These are phyloP conservation scores for Heteromeles arbutifolia DNA, from an alignment of 306 rosid genomes.

Conservation along the genomic window DNA sequence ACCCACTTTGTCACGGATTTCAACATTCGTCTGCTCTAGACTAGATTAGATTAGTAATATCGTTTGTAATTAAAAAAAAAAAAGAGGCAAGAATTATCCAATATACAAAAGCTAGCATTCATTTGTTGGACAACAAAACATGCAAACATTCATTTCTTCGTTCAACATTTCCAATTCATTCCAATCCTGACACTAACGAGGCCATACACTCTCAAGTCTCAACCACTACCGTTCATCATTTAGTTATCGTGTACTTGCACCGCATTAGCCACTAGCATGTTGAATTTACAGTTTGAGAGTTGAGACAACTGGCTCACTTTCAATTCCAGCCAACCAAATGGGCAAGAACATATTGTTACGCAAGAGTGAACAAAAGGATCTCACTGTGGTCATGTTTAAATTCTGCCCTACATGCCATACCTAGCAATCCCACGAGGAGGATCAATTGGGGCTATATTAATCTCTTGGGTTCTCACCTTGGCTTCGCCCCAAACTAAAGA, in stretches of 20 bases:
- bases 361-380: slow-evolving; percentile 25
- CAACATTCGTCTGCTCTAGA: no score
- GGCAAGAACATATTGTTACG: slow-evolving; percentile 17
- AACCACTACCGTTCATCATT: neutral
- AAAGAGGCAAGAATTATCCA: neutral
- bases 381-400: slow-evolving; percentile 19
- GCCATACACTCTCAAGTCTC: neutral
- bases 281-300: slow-evolving; percentile 51
- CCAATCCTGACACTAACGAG: no score
- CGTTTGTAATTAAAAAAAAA: neutral
- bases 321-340: slow-evolving; percentile 30
- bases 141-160: neutral
- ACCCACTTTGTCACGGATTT: no score
- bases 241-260: no score
- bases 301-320: slow-evolving; percentile 30
- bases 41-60: neutral
- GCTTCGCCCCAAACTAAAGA: slow-evolving; percentile 76
- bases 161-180: neutral
- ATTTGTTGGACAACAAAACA: neutral
- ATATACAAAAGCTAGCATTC: neutral
- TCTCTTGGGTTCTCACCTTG: slow-evolving; percentile 62
- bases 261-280: slow-evolving; percentile 12
- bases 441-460: slow-evolving; percentile 51
- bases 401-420: slow-evolving; percentile 57
- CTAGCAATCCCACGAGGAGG: slow-evolving; percentile 51